Percentiles rank a stretch among this genome's conserved stretches.
Evolutionary conservation across 805 yeast genomes (phyloP).

Genomic region (Candida manassasensis): DNA sequence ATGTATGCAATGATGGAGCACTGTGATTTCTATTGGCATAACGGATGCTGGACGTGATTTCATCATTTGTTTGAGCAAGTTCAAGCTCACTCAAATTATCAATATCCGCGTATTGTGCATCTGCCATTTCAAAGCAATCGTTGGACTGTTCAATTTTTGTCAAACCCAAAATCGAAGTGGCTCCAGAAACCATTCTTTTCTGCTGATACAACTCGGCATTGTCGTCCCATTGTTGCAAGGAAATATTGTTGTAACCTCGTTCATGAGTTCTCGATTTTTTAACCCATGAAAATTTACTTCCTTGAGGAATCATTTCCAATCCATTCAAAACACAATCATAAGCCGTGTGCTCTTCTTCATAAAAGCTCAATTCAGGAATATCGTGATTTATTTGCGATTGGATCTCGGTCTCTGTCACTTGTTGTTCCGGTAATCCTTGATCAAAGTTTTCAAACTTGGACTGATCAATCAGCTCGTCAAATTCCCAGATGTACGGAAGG

Average conservation of each 20-base stretch:
- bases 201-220: slow-evolving; percentile 21
- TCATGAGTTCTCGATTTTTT: background rate
- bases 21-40: slow-evolving; percentile 25
- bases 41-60: no score
- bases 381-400: background rate
- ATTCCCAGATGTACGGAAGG: slow-evolving; percentile 21
- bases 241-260: slow-evolving; percentile 13
- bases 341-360: slow-evolving; percentile 2
- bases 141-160: background rate
- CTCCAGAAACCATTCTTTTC: slow-evolving; percentile 14
- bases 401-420: slow-evolving; percentile 6
- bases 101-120: slow-evolving; percentile 16
- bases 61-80: no score
- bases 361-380: background rate
- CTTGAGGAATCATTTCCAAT: slow-evolving; percentile 23
- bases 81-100: slow-evolving; percentile 25
- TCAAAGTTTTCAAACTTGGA: slow-evolving; percentile 21
- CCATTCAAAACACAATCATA: slow-evolving; percentile 16
- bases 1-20: slow-evolving; percentile 41
- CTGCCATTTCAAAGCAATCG: background rate
- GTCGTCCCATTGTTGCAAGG: slow-evolving; percentile 31
- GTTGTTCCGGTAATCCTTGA: slow-evolving; percentile 10
- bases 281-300: slow-evolving; percentile 7
- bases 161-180: slow-evolving; percentile 1
- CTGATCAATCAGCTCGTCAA: slow-evolving; percentile 18